Evolutionary conservation across 257 asterid species (phyloP).

Genomic region (Capsicum baccatum): DNA sequence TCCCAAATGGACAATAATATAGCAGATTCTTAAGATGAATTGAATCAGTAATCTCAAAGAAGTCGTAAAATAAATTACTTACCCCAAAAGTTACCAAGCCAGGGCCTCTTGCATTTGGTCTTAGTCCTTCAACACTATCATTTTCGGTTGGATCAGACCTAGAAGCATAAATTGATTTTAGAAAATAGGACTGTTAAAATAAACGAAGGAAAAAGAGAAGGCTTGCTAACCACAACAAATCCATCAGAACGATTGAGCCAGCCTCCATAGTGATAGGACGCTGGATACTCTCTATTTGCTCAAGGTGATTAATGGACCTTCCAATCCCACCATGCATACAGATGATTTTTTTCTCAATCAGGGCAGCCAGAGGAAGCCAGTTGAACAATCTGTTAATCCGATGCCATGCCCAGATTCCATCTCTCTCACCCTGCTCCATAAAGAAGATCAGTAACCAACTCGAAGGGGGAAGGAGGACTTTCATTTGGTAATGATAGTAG

Average conservation of each 20-base stretch:
- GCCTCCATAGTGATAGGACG: slow-evolving; percentile 99
- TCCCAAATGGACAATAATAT: slow-evolving; percentile 9
- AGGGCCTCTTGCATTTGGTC: slow-evolving; percentile 99
- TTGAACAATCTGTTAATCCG: slow-evolving; percentile 92
- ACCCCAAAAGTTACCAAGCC: slow-evolving; percentile 99
- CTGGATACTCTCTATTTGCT: slow-evolving; percentile 93
- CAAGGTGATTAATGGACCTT: slow-evolving; percentile 93
- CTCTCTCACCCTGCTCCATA: slow-evolving; percentile 92
- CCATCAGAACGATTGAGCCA: slow-evolving; percentile 96
- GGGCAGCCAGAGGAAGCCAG: slow-evolving; percentile 99
- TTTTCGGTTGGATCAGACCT: slow-evolving; percentile 99
- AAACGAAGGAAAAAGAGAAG: slow-evolving; percentile 22
- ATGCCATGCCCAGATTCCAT: slow-evolving; percentile 99
- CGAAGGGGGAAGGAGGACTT: not conserved
- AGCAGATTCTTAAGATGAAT: not conserved
- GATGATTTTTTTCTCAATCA: slow-evolving; percentile 91
- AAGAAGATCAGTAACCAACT: slow-evolving; percentile 7
- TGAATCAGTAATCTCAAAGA: not conserved
- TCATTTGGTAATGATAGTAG: not conserved
- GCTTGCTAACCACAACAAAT: slow-evolving; percentile 77
- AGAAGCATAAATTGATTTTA: slow-evolving; percentile 38
- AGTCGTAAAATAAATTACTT: slow-evolving; percentile 35
- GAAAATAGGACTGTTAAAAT: slow-evolving; percentile 9
- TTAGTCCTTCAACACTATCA: slow-evolving; percentile 98
- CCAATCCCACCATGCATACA: slow-evolving; percentile 99